Base-by-base conservation (phyloP, 371 early-diverging fungal genomes). In the Smittium culicis region DNA sequence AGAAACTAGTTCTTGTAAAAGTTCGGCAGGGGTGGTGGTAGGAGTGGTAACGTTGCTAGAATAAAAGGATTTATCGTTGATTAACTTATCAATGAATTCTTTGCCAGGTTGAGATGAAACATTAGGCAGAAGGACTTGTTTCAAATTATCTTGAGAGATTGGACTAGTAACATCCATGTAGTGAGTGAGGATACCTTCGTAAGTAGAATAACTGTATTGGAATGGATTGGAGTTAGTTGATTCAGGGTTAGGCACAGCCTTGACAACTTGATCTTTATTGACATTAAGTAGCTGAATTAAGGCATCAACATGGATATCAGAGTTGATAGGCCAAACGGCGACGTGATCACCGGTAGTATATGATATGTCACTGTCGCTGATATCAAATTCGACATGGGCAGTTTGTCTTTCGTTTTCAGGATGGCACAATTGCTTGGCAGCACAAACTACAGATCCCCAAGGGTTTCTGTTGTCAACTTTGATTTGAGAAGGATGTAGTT, bases 281-380 rank as follows among this genome's bases (percentile, higher is more conserved):
- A 88, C 80, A 25, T 82, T 81, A 32, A 92, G 79, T 1, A 83
- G 82, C 1, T 71, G 54, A 25, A 88, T 86, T 27, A 90, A 68
- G 33, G 83, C 78, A 8, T 70, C 65, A 1, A 94, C 90, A 67
- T 91, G 87, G 34, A 77, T 76, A 29, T 88, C 88, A 54, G 86
- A 80, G 75, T 96, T 98, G 29, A 84, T 80, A 0, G 96, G 90
- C 84, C 87, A 94, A 60, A 98, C 80, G n/a, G 92, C 98, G 66
- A 94, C 81, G 71, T 98, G 96, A 72, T 98, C 98, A 61, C 98
- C 98, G 8, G 94, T 81, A 65, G 87, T 83, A 72, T 98, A 96
- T 29, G 74, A 78, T 68, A 96, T 72, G 30, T 88, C 90, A 24
- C 88, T 84, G 55, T 83, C 88, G 2, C 78, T 69, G 35, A 95